Evolutionary conservation across 2,329 filamentous ascomycete species (phyloP).

Genomic region (Penicillium glabrum): DNA sequence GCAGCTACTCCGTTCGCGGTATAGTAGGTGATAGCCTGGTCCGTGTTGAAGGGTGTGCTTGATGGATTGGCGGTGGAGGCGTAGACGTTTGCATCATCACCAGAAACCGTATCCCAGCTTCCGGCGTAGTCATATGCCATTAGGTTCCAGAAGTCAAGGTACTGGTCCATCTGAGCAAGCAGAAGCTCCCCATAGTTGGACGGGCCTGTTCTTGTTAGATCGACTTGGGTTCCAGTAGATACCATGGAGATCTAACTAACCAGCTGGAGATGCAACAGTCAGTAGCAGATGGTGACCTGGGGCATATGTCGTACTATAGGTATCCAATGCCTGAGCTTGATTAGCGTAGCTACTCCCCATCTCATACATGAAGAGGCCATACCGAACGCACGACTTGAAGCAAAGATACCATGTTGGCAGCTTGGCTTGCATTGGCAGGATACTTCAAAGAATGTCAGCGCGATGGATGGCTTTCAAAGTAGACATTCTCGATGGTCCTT

Average conservation of each 20-base stretch:
- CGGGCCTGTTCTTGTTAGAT: conserved; percentile 33
- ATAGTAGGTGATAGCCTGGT: conserved; percentile 71
- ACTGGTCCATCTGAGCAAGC: conserved; percentile 46
- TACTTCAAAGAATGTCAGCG: conserved; percentile 23
- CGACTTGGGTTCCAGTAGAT: neutral
- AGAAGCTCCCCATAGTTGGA: conserved; percentile 45
- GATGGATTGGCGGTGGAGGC: conserved; percentile 56
- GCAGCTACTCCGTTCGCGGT: conserved; percentile 61
- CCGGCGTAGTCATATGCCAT: conserved; percentile 91
- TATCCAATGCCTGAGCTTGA: conserved; percentile 36
- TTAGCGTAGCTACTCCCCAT: neutral
- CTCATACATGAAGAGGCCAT: neutral
- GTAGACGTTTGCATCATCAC: conserved; percentile 80
- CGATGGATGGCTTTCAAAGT: neutral
- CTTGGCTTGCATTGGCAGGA: conserved; percentile 34
- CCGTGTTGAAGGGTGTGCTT: conserved; percentile 76
- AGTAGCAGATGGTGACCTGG: conserved; percentile 45
- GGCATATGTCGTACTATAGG: conserved; percentile 41
- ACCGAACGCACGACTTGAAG: conserved; percentile 28
- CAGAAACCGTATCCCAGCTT: conserved; percentile 70
- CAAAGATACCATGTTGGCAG: conserved; percentile 36
- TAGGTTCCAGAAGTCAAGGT: conserved; percentile 55
- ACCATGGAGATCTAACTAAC: conserved; percentile 15
- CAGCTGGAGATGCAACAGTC: conserved; percentile 49
- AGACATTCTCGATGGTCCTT: neutral